Evolutionary conservation across 2,329 filamentous ascomycete genomes (phyloP), one percentile per base, ranked within the genome.

Genomic region (Celoporthe dispersa): DNA sequence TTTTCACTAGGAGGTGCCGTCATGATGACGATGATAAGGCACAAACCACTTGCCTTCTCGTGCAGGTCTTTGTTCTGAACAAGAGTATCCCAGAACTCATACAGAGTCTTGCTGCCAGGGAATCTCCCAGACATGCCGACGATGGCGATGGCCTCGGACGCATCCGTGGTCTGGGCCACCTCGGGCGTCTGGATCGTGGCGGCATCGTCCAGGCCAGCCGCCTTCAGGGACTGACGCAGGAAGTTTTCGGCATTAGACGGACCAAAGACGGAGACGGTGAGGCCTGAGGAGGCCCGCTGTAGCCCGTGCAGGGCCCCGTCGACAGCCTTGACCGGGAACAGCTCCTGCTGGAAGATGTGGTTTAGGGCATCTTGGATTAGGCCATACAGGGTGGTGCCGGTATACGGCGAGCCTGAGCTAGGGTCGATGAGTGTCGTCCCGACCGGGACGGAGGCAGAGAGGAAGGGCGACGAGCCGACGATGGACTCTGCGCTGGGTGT

Each of bases 61-160:
- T 31, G 28, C 28, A 59, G 14, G 55, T 59, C 55, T 33, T 59
- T 31, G 14, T 33, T 33, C 25, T 31, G 16, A 3, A 31, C 28
- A 12, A 63, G 53, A 19, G 51, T 19, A 1, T 63, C 16, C 66
- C 66, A 68, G 6, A 57, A 57, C 31, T 55, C 41, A 0, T 68
- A 59, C 1, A 63, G 31, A 33, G 53, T 22, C 3, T 60, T 28
- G 22, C 51, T 53, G 51, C 51, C 51, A 28, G 51, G 51, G 28
- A 53, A 28, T 14, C 51, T 53, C n/a, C 51, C 25, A 6, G 63
- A 39, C 63, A 65, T 65, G 12, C 63, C 63, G 5, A 65, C 63
- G 22, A 65, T 53, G n/a, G 63, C 63, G 19, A 65, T 65, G 63
- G 51, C 41, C 9, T 53, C 63, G 33, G 63, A 28, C 22, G 41